Percentiles rank a stretch among this genome's conserved stretches.
phyloP scores from a whole-genome alignment of 2,329 filamentous ascomycete species.

The Xylaria sp. region DNA sequence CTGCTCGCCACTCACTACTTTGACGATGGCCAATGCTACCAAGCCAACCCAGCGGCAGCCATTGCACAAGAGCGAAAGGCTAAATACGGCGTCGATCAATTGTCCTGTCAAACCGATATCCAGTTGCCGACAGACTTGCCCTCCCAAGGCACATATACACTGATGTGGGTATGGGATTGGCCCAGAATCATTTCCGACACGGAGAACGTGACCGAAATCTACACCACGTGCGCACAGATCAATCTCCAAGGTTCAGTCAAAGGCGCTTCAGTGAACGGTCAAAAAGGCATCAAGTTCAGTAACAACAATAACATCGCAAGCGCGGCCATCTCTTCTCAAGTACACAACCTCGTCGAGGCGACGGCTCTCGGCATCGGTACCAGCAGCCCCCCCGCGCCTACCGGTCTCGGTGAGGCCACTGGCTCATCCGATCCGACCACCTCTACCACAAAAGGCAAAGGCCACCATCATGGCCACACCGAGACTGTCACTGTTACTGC shows the following conservation, averaged over 20 bases:
- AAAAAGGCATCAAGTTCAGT: conserved; percentile 53
- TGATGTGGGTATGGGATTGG: conserved; percentile 99
- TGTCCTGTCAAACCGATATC: conserved; percentile 85
- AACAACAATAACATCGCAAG: conserved; percentile 42
- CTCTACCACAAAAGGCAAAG: conserved; percentile 37
- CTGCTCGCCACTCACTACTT: conserved; percentile 83
- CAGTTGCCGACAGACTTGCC: conserved; percentile 74
- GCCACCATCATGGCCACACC: conserved; percentile 47
- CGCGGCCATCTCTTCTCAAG: conserved; percentile 56
- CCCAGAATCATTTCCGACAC: conserved; percentile 64
- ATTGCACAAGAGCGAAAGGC: conserved; percentile 69
- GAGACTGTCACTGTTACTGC: conserved; percentile 56
- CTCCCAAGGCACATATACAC: conserved; percentile 74
- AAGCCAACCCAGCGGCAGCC: conserved; percentile 56
- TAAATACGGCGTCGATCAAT: conserved; percentile 65
- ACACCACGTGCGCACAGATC: conserved; percentile 62
- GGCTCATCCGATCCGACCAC: conserved; percentile 35
- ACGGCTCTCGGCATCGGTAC: conserved; percentile 48
- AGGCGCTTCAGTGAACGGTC: conserved; percentile 46
- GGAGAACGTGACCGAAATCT: conserved; percentile 64
- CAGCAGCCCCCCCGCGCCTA: conserved; percentile 40
- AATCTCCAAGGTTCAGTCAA: conserved; percentile 42
- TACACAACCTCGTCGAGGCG: conserved; percentile 53
- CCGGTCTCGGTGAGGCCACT: conserved; percentile 38
- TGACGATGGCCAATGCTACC: conserved; percentile 91